Percentiles rank a stretch among this genome's conserved stretches.
These are phyloP conservation scores for Nicotiana tomentosiformis DNA, from an alignment of 257 asterid genomes.

Conservation along the genomic window DNA sequence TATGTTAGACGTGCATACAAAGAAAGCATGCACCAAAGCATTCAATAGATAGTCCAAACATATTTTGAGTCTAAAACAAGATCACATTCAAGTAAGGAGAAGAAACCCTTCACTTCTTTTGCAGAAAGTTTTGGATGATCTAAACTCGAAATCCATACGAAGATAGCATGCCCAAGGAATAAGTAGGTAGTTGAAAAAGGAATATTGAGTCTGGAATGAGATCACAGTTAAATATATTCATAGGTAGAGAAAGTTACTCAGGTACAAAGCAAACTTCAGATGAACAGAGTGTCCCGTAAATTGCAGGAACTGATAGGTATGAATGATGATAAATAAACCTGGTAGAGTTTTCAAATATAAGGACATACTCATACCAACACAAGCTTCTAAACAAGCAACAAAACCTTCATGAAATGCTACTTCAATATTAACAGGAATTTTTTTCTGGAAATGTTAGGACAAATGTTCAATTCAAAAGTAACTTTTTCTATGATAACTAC, in stretches of 20 bases:
- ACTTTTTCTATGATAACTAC: too few species aligned
- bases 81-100: neutral
- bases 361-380: too few species aligned
- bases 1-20: neutral
- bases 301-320: too few species aligned
- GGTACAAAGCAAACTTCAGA: constrained; percentile 36
- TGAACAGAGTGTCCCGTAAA: constrained; percentile 22
- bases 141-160: neutral
- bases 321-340: too few species aligned
- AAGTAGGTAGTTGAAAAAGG: neutral
- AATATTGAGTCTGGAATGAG: neutral
- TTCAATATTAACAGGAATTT: too few species aligned
- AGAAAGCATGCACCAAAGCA: neutral
- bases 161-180: neutral
- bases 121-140: neutral
- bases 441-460: too few species aligned
- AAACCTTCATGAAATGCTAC: too few species aligned
- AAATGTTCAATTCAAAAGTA: too few species aligned
- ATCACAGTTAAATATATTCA: neutral
- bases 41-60: neutral
- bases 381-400: too few species aligned
- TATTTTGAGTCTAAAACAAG: neutral
- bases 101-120: neutral
- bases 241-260: neutral
- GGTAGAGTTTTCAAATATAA: too few species aligned